Percentiles rank a stretch among this genome's conserved stretches.
phyloP scores from a whole-genome alignment of 2,329 filamentous ascomycete genomes.

The Colletotrichum plurivorum region DNA sequence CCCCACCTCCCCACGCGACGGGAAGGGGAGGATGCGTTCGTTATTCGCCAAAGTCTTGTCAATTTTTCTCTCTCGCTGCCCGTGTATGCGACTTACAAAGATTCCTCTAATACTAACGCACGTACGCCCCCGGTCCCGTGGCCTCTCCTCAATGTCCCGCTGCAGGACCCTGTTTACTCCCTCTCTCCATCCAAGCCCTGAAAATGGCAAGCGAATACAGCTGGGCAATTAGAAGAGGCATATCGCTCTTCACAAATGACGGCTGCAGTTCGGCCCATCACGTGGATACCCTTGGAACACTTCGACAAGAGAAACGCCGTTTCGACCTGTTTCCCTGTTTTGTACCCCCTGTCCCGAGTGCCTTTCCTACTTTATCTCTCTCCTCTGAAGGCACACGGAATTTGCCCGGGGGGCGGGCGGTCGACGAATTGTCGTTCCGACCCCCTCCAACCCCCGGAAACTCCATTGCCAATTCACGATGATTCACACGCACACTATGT shows the following conservation, averaged over 20 bases:
- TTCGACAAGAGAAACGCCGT: slow-evolving; percentile 3
- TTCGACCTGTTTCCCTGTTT: slow-evolving; percentile 26
- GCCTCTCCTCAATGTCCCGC: slow-evolving; percentile 17
- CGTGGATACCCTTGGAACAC: slow-evolving; percentile 23
- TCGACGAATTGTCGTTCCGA: not conserved
- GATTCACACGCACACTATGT: slow-evolving; percentile 28
- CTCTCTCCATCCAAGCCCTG: too few species aligned
- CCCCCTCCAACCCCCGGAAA: not conserved
- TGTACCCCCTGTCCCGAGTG: not conserved
- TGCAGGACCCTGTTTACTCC: slow-evolving; percentile 2
- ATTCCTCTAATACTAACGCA: not conserved
- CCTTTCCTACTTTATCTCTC: not conserved
- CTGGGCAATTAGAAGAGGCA: not conserved
- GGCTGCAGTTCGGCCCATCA: slow-evolving; percentile 32
- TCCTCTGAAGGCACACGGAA: slow-evolving; percentile 2
- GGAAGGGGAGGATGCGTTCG: not conserved
- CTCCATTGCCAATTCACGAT: slow-evolving; percentile 37
- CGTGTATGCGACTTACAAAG: not conserved
- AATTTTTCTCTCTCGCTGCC: not conserved
- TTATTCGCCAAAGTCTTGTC: slow-evolving; percentile 3
- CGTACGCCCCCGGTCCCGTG: slow-evolving; percentile 32
- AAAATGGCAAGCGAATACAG: not conserved
- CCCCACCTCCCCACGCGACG: slow-evolving; percentile 18
- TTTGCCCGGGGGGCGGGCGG: slow-evolving; percentile 2
- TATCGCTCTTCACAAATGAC: slow-evolving; percentile 20